A percentile compares a stretch with the other conserved stretches of the same genome.
phyloP scores from a whole-genome alignment of 2,329 filamentous ascomycete genomes.

The Aspergillus sp. region DNA sequence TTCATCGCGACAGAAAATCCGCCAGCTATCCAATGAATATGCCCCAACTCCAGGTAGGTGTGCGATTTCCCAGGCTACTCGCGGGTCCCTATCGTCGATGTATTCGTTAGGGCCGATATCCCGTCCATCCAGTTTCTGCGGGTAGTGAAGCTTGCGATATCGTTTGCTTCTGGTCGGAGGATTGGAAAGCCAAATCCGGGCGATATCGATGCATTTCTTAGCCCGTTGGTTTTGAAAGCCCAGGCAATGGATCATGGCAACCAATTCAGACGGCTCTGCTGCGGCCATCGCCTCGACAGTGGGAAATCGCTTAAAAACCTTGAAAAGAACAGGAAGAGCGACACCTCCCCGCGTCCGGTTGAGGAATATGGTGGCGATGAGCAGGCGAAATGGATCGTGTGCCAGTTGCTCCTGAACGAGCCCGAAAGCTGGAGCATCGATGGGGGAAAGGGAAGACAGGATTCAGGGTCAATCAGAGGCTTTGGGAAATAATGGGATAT shows the following conservation, averaged over 20 bases:
- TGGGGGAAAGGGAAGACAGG: constrained; percentile 60
- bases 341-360: constrained; percentile 71
- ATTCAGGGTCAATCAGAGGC: constrained; percentile 29
- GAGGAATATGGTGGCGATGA: constrained; percentile 79
- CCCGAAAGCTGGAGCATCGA: constrained; percentile 62
- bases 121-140: constrained; percentile 44
- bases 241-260: constrained; percentile 62
- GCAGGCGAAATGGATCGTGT: constrained; percentile 69
- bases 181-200: constrained; percentile 60
- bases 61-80: constrained; percentile 73
- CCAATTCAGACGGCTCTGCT: constrained; percentile 53
- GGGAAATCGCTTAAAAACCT: constrained; percentile 64
- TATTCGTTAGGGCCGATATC: constrained; percentile 45
- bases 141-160: constrained; percentile 55
- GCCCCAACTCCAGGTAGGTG: constrained; percentile 72
- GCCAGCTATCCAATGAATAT: constrained; percentile 85
- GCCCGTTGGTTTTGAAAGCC: constrained; percentile 68
- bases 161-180: constrained; percentile 58
- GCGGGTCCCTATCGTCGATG: constrained; percentile 45
- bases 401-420: constrained; percentile 79
- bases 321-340: constrained; percentile 71
- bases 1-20: constrained; percentile 84
- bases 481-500: constrained; percentile 41
- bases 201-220: constrained; percentile 64
- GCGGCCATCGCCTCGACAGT: constrained; percentile 59